Evolutionary conservation across 2,329 filamentous ascomycete genomes (phyloP).

Genomic region (Colletotrichum sp.): DNA sequence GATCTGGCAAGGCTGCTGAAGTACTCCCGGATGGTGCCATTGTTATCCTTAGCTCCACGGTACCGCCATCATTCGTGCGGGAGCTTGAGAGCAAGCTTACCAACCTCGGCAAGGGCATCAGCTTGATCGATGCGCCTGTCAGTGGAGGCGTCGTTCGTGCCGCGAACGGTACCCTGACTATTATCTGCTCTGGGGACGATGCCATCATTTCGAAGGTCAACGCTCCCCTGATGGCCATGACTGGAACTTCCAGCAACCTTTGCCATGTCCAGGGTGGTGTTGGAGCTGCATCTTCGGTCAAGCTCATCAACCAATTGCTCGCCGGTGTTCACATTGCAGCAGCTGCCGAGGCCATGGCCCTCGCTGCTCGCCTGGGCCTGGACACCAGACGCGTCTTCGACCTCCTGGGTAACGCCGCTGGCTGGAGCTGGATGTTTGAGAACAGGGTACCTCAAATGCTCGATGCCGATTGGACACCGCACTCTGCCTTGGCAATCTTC

Average conservation of each 20-base stretch:
- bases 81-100: slow-evolving; percentile 25
- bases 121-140: slow-evolving; percentile 39
- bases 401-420: slow-evolving; percentile 44
- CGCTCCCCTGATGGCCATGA: slow-evolving; percentile 35
- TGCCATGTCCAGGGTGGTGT: slow-evolving; percentile 57
- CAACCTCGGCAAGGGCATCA: slow-evolving; percentile 28
- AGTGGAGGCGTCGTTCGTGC: slow-evolving; percentile 42
- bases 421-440: slow-evolving; percentile 41
- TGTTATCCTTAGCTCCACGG: slow-evolving; percentile 40
- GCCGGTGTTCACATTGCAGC: slow-evolving; percentile 63
- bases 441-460: slow-evolving; percentile 40
- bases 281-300: slow-evolving; percentile 59
- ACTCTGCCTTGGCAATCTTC: slow-evolving; percentile 39
- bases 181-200: slow-evolving; percentile 36
- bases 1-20: slow-evolving; percentile 29
- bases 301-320: slow-evolving; percentile 63
- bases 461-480: slow-evolving; percentile 37
- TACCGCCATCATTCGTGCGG: slow-evolving; percentile 35
- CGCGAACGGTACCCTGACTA: slow-evolving; percentile 39
- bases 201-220: slow-evolving; percentile 26
- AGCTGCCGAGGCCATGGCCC: slow-evolving; percentile 60
- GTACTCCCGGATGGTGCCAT: slow-evolving; percentile 30
- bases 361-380: slow-evolving; percentile 57
- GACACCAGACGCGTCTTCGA: slow-evolving; percentile 55
- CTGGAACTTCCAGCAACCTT: slow-evolving; percentile 33